These are phyloP conservation scores for Penstemon barbatus DNA, from an alignment of 257 asterid genomes.

Conservation along the genomic window DNA sequence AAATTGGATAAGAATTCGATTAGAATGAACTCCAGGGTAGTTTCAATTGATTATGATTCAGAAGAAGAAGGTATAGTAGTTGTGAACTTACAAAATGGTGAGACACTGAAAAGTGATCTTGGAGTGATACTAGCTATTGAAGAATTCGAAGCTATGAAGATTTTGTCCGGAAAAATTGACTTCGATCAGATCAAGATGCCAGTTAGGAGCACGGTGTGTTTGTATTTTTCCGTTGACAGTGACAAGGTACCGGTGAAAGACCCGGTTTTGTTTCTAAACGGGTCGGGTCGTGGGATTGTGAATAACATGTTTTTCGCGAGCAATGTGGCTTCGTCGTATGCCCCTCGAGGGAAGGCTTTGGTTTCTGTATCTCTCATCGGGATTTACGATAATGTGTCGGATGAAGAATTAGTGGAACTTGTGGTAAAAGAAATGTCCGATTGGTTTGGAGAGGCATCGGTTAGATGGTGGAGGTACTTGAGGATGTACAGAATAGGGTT, in stretches of 20 bases:
- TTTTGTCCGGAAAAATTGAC: slow-evolving; percentile 46
- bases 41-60: slow-evolving; percentile 39
- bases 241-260: slow-evolving; percentile 60
- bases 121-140: slow-evolving; percentile 86
- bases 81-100: slow-evolving; percentile 58
- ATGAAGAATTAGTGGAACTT: slow-evolving; percentile 59
- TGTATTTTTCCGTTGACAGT: slow-evolving; percentile 64
- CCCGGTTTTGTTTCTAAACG: slow-evolving; percentile 74
- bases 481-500: slow-evolving; percentile 67
- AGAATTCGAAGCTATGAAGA: slow-evolving; percentile 59
- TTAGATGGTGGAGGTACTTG: slow-evolving; percentile 67
- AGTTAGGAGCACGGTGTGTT: slow-evolving; percentile 70
- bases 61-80: slow-evolving; percentile 19
- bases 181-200: slow-evolving; percentile 45
- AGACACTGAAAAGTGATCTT: slow-evolving; percentile 46
- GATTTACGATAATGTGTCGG: slow-evolving; percentile 43
- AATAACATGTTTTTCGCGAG: slow-evolving; percentile 91
- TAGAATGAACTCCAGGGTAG: slow-evolving; percentile 53
- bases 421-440: slow-evolving; percentile 61
- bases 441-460: slow-evolving; percentile 69
- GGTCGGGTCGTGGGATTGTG: slow-evolving; percentile 75
- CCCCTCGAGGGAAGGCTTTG: slow-evolving; percentile 73
- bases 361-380: slow-evolving; percentile 81
- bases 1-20: slow-evolving; percentile 53
- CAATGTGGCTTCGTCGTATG: slow-evolving; percentile 79